phyloP scores from a whole-genome alignment of 441 rosid species.

The Syzygium malaccense region DNA sequence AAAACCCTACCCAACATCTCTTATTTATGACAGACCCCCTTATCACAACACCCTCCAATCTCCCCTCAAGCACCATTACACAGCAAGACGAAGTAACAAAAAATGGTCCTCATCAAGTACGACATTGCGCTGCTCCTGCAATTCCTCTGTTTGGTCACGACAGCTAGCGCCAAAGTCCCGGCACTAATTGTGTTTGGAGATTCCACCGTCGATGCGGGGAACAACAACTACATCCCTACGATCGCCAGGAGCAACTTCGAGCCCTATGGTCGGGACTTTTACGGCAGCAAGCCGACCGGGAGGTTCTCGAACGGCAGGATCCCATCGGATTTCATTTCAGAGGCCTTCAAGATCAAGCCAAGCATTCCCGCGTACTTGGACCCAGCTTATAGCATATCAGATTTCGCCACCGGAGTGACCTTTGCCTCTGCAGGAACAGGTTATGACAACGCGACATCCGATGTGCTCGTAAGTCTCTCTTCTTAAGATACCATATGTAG shows the following conservation, averaged over 20 bases:
- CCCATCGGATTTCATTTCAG: constrained; percentile 42
- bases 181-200: constrained; percentile 65
- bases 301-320: constrained; percentile 56
- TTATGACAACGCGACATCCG: constrained; percentile 56
- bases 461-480: constrained; percentile 36
- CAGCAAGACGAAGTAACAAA: neutral
- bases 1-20: constrained; percentile 2
- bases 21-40: neutral
- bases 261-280: constrained; percentile 60
- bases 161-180: constrained; percentile 23
- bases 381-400: constrained; percentile 40
- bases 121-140: constrained; percentile 3
- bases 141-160: neutral
- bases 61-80: neutral
- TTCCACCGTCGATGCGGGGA: constrained; percentile 56
- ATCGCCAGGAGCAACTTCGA: constrained; percentile 53
- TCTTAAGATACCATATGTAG: neutral
- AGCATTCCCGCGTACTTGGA: constrained; percentile 51
- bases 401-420: constrained; percentile 56
- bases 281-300: constrained; percentile 41
- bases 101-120: constrained; percentile 1
- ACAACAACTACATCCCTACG: constrained; percentile 53
- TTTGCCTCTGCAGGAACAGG: constrained; percentile 70
- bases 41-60: neutral
- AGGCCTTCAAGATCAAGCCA: constrained; percentile 39